A percentile compares a stretch with the other conserved stretches of the same genome.
These are phyloP conservation scores for Physcomitrellopsis africana DNA, from an alignment of 225 moss, liverwort and hornwort genomes.

Conservation along the genomic window DNA sequence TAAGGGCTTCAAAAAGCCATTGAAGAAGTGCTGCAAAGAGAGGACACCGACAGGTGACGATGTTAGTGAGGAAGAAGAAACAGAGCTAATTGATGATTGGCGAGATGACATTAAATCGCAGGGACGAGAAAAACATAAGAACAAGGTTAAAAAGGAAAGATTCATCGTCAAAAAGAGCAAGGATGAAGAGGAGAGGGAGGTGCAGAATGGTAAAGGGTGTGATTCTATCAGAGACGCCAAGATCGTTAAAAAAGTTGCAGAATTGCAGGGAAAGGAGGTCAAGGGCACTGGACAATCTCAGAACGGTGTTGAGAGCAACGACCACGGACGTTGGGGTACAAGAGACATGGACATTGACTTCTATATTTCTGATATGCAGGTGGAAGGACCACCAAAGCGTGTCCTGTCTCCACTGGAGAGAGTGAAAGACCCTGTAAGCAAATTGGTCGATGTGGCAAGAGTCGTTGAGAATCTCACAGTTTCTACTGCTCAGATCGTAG, in stretches of 20 bases:
- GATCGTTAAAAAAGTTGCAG: slow-evolving; percentile 18
- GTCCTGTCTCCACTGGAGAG: background rate
- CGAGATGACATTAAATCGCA: slow-evolving; percentile 77
- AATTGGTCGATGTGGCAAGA: slow-evolving; percentile 3
- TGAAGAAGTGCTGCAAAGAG: slow-evolving; percentile 66
- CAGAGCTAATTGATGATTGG: slow-evolving; percentile 86
- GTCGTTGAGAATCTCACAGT: slow-evolving; percentile 21
- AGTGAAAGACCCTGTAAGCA: slow-evolving; percentile 11
- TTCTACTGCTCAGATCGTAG: slow-evolving; percentile 12
- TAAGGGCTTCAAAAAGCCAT: slow-evolving; percentile 54
- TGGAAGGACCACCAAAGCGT: slow-evolving; percentile 13
- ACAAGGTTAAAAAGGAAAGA: slow-evolving; percentile 61
- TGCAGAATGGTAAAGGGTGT: slow-evolving; percentile 36
- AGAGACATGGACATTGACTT: slow-evolving; percentile 19
- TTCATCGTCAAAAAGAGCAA: slow-evolving; percentile 44
- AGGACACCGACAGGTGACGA: slow-evolving; percentile 40
- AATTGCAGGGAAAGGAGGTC: slow-evolving; percentile 30
- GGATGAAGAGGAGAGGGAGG: slow-evolving; percentile 39
- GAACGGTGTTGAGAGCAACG: slow-evolving; percentile 24
- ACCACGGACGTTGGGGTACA: slow-evolving; percentile 5
- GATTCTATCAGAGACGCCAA: slow-evolving; percentile 12
- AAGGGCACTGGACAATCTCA: slow-evolving; percentile 20
- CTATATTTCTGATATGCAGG: slow-evolving; percentile 8
- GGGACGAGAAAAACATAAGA: slow-evolving; percentile 62
- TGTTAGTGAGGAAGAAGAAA: slow-evolving; percentile 60